Evolutionary conservation across 352 stramenopile genomes (phyloP).

Genomic region (Pythium dissimile): DNA sequence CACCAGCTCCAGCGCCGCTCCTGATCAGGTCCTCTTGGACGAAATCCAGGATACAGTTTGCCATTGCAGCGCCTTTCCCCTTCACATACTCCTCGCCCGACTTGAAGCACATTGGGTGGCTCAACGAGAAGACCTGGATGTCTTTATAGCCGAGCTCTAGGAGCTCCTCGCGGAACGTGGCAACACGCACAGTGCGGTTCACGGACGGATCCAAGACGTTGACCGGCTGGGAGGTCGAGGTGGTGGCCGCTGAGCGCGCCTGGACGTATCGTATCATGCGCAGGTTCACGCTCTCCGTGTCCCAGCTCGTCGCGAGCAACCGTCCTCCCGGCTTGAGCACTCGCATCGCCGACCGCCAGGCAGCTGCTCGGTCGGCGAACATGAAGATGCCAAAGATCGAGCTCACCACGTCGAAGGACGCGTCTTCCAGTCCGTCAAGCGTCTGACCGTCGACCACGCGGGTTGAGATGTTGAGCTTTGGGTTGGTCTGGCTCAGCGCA

Average conservation of each 20-base stretch:
- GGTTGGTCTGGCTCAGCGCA: background rate
- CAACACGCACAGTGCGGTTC: background rate
- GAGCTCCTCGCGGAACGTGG: background rate
- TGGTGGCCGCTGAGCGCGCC: background rate
- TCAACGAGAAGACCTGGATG: background rate
- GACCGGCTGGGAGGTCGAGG: background rate
- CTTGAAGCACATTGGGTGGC: background rate
- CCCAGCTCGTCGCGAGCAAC: slow-evolving; percentile 8
- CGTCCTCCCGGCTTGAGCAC: slow-evolving; percentile 15
- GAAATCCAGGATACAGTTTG: background rate
- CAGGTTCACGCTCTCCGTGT: background rate
- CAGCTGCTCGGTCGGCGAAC: slow-evolving; percentile 13
- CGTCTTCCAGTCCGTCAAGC: slow-evolving; percentile 9
- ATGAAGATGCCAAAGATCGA: slow-evolving; percentile 21
- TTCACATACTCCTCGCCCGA: background rate
- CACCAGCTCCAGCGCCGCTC: background rate
- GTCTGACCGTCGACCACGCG: slow-evolving; percentile 15
- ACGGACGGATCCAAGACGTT: background rate
- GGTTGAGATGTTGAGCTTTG: background rate
- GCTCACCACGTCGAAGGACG: slow-evolving; percentile 15
- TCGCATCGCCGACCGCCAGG: slow-evolving; percentile 12
- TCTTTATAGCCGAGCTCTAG: background rate
- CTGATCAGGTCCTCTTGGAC: background rate
- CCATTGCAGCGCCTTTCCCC: background rate
- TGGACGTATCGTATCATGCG: background rate